Conservation (phyloP, 2,329 filamentous ascomycete genomes). For the Verticillium longisporum region DNA sequence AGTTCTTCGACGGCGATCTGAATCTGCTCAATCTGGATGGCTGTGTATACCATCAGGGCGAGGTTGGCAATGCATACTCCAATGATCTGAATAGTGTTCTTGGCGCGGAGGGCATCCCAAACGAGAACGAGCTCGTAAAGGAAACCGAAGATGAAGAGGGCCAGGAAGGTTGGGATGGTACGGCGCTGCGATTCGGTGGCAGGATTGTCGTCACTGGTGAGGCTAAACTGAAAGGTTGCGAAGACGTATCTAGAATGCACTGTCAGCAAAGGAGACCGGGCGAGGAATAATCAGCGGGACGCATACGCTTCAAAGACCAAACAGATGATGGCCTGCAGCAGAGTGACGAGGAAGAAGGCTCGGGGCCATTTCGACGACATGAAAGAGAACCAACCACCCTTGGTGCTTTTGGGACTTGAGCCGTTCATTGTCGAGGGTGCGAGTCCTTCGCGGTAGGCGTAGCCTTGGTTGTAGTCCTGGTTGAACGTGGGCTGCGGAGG, state of each 20-base stretch:
- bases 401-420: conserved; percentile 13
- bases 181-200: conserved; percentile 46
- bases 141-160: conserved; percentile 95
- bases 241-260: conserved; percentile 68
- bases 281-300: not conserved
- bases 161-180: conserved; percentile 90
- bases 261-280: conserved; percentile 4
- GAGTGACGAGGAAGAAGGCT: conserved; percentile 68
- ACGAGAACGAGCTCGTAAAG: conserved; percentile 84
- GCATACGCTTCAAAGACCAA: conserved; percentile 82
- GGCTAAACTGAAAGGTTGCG: conserved; percentile 68
- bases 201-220: conserved; percentile 34
- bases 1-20: conserved; percentile 62
- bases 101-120: conserved; percentile 87
- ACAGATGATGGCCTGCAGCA: conserved; percentile 72
- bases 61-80: conserved; percentile 90
- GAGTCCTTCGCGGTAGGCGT: conserved; percentile 28
- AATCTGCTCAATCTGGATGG: conserved; percentile 90
- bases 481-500: conserved; percentile 15
- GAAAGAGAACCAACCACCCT: conserved; percentile 50
- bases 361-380: conserved; percentile 85
- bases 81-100: conserved; percentile 98
- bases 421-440: conserved; percentile 21
- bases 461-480: conserved; percentile 10
- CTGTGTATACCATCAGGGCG: conserved; percentile 85